Percentiles rank a stretch among this genome's conserved stretches.
Evolutionary conservation across 257 asterid species (phyloP).

Genomic region (Ehretia macrophylla): DNA sequence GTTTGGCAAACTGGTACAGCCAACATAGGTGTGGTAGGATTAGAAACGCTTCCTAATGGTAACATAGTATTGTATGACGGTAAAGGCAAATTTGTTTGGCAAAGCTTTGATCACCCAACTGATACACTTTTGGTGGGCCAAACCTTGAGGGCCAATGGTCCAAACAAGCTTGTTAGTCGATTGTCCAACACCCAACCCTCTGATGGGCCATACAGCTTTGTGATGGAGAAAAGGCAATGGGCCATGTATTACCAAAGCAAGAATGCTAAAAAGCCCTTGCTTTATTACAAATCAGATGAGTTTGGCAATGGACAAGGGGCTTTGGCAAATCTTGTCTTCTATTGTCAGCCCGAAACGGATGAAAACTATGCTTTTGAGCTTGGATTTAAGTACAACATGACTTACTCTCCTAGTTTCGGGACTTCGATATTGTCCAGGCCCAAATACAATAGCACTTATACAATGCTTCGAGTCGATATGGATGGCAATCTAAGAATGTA

Average conservation of each 20-base stretch:
- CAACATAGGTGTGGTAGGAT: conserved; percentile 24
- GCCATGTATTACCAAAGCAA: conserved; percentile 18
- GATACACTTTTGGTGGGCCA: conserved; percentile 32
- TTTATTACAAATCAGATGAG: conserved; percentile 27
- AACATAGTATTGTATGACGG: conserved; percentile 24
- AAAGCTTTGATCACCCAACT: conserved; percentile 32
- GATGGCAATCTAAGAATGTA: conserved; percentile 45
- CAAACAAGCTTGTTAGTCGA: conserved; percentile 19
- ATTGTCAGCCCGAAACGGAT: conserved; percentile 11
- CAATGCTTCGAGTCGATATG: conserved; percentile 37
- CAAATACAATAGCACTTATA: conserved; percentile 36
- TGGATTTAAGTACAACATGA: conserved; percentile 22
- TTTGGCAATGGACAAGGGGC: conserved; percentile 29
- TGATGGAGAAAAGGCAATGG: conserved; percentile 14
- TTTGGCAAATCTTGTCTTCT: conserved; percentile 27
- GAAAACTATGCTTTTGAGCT: conserved; percentile 33
- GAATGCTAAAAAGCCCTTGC: conserved; percentile 10
- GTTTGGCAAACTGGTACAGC: conserved; percentile 27
- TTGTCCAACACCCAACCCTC: conserved; percentile 12
- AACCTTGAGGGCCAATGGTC: conserved; percentile 15
- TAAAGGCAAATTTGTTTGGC: conserved; percentile 22
- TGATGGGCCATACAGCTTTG: conserved; percentile 26
- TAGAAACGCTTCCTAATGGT: conserved; percentile 17
- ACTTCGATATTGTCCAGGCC: conserved; percentile 28
- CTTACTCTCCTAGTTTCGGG: conserved; percentile 22